Evolutionary conservation across 2,329 filamentous ascomycete species (phyloP), one percentile per base, ranked within the genome.

Genomic region (Apiospora pterosperma): DNA sequence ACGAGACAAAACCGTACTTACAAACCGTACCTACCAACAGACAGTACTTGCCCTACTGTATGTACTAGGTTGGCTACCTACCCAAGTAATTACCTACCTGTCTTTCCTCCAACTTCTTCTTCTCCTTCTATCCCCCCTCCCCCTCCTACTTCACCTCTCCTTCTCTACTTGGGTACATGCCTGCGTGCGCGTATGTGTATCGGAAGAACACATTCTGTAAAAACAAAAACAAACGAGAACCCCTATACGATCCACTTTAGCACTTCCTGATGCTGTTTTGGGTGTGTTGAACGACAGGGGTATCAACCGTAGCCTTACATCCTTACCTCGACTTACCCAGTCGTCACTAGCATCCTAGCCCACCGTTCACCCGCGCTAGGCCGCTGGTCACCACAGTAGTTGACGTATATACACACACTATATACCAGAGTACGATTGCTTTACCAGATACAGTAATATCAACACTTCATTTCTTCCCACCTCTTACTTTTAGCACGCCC

Each of bases 281-380:
- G 59, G 59, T 28, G 59, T 41, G 59, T 28, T 61, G 36, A 41
- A 38, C 31, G 59, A 41, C 59, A 61, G 59, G 59, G 59, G 21
- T 16, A 31, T 36, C 31, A 41, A 28, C 59, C 59, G 39, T 61
- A 61, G 59, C 59, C 59, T 61, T 61, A 61, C 59, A 61, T 61
- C 59, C 36, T 28, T 55, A 34, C 28, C 48, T 55, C 25, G 19
- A 55, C 28, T 21, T 55, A 34, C 21, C 48, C 48, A 55, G 25
- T 55, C 48, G 28, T 55, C 48, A 55, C 48, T n/a, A n/a, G n/a
- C n/a, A n/a, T n/a, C 48, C 48, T 55, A 55, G 48, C 48, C 48
- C 48, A 34, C 48, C 48, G 28, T 55, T 55, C 48, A 55, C 48
- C 21, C 39, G 44, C 44, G 25, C 44, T 52, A 52, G 25, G 44